These are phyloP conservation scores for Meyerozyma smithsonii DNA, from an alignment of 1,139 yeast species.

Conservation along the genomic window DNA sequence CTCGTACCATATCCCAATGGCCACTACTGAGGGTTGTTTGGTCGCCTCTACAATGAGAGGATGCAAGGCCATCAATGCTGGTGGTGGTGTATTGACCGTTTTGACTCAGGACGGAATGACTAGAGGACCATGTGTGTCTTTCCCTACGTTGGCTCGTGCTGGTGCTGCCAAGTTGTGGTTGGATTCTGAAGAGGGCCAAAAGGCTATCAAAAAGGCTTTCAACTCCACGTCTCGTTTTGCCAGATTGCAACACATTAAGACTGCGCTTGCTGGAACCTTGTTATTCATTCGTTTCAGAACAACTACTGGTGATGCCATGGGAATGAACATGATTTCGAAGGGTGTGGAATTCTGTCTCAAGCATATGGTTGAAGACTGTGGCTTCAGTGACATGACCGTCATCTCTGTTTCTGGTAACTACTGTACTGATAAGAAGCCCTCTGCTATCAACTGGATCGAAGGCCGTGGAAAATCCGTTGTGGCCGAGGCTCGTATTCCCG, in stretches of 20 bases:
- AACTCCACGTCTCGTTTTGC: constrained; percentile 98
- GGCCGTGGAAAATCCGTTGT: constrained; percentile 98
- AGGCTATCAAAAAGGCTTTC: constrained; percentile 77
- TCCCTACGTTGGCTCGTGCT: constrained; percentile 76
- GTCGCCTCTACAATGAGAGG: constrained; percentile 99
- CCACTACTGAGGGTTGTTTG: constrained; percentile 97
- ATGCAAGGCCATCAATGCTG: constrained; percentile 95
- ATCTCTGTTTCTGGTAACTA: constrained; percentile 95
- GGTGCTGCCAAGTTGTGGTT: constrained; percentile 96
- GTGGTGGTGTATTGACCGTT: constrained; percentile 93
- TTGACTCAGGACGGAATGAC: constrained; percentile 98
- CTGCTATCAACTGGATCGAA: constrained; percentile 98
- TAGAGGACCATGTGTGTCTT: constrained; percentile 95
- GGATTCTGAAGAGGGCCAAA: constrained; percentile 92
- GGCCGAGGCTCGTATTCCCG: constrained; percentile 93
- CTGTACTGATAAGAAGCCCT: constrained; percentile 96
- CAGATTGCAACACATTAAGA: constrained; percentile 81
- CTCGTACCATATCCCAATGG: constrained; percentile 93
- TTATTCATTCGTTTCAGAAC: constrained; percentile 90
- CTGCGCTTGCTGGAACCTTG: constrained; percentile 93
- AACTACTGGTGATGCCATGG: constrained; percentile 99
- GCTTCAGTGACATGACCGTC: constrained; percentile 90
- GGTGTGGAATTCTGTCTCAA: constrained; percentile 89
- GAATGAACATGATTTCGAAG: constrained; percentile 99
- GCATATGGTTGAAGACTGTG: constrained; percentile 82